Base-by-base conservation (phyloP, 140 eudicot species). In the Flaveria floridana region DNA sequence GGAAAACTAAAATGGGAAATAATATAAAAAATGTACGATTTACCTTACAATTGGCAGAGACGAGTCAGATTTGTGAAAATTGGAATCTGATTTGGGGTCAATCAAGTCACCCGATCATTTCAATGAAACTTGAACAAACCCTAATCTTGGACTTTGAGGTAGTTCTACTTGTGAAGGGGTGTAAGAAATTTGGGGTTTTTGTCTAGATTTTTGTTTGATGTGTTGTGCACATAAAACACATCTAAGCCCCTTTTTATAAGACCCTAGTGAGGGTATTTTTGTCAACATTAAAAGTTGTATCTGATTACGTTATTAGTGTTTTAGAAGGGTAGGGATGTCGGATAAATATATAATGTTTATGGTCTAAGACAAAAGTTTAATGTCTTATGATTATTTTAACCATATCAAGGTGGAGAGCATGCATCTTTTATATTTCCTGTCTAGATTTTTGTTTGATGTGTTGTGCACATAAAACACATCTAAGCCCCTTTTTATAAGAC, bases 61-160 rank as follows among this genome's bases (percentile, higher is more conserved):
- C 18, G 71, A 68, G 65, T 74, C 58, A 15, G 70, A 48, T 67
- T 58, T 57, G 84, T 73, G 70, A 14, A 72, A 55, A 42, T 16
- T 26, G 65, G 79, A 57, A 70, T 37, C 48, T 75, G 73, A 64
- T 67, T 80, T 68, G 66, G 76, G 76, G 76, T 63, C 44, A 72
- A 55, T 80, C 80, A 74, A 58, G 65, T 56, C 68, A 34, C 23
- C 23, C 68, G 64, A 59, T 30, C 52, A 37, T 30, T 68, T 42
- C 37, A 76, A 55, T 55, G 75, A 76, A 41, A 61, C 30, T 63
- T 77, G 67, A 67, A 47, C 79, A 68, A 80, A 80, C 84, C 84
- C 84, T 80, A 80, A 80, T 80, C 47, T 52, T 74, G 80, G 83
- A 71, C 30, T 70, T 59, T 70, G 76, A 62, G 70, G 64, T 44